phyloP scores from a whole-genome alignment of 305 asterid species.

The Plantago coronopus region DNA sequence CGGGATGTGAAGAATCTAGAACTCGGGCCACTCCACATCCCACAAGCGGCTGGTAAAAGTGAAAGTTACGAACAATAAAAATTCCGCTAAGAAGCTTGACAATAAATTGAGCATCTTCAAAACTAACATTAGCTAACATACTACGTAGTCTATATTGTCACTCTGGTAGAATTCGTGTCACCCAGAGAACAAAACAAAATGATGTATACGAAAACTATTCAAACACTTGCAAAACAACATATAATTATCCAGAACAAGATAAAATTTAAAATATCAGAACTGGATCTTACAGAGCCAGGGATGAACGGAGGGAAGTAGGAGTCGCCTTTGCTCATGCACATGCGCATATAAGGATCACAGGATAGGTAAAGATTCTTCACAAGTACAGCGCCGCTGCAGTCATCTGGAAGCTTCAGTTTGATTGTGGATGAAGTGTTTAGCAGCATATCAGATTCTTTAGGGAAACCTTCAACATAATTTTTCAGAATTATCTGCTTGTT shows the following conservation, averaged over 20 bases:
- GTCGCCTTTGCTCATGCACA: slow-evolving; percentile 34
- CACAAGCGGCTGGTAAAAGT: slow-evolving; percentile 30
- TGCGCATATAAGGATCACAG: slow-evolving; percentile 65
- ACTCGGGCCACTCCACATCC: slow-evolving; percentile 61
- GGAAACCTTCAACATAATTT: slow-evolving; percentile 43
- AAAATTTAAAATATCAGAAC: background rate
- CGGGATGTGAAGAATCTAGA: slow-evolving; percentile 46
- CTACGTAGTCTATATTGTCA: too few species aligned
- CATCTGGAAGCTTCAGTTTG: slow-evolving; percentile 40
- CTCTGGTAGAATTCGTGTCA: too few species aligned
- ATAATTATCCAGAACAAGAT: background rate
- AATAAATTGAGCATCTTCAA: too few species aligned
- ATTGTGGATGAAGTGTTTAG: slow-evolving; percentile 25
- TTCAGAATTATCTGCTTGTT: slow-evolving; percentile 49
- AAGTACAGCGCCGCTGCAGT: slow-evolving; percentile 38
- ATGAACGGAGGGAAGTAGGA: slow-evolving; percentile 31
- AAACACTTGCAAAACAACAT: background rate
- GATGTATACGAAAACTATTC: background rate
- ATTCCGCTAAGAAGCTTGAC: too few species aligned
- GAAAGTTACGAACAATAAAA: background rate
- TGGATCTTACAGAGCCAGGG: slow-evolving; percentile 53
- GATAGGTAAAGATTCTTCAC: slow-evolving; percentile 69
- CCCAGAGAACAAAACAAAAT: too few species aligned
- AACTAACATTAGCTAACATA: too few species aligned
- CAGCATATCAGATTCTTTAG: slow-evolving; percentile 59